Evolutionary conservation across 345 rosid genomes (phyloP).

Genomic region (Populus euphratica): DNA sequence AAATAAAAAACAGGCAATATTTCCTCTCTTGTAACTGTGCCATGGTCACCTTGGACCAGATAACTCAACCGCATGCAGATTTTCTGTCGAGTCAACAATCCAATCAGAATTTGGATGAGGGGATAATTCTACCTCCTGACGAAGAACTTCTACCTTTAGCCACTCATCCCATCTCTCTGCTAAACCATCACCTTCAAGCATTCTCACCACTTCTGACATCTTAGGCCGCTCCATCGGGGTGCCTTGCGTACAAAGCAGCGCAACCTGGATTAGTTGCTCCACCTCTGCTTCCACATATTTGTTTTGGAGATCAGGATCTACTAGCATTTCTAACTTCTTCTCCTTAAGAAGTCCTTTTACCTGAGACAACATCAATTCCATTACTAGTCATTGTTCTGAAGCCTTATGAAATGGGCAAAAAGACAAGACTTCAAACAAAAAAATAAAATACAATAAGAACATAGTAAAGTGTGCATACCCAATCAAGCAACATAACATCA

Average conservation of each 20-base stretch:
- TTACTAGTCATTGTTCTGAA: too few relatives aligned
- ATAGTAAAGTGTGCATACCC: slow-evolving; percentile 47
- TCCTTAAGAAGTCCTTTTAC: slow-evolving; percentile 94
- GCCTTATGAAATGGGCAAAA: neutral
- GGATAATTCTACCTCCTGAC: slow-evolving; percentile 73
- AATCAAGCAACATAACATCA: slow-evolving; percentile 94
- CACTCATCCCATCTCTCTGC: slow-evolving; percentile 95
- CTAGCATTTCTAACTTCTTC: slow-evolving; percentile 87
- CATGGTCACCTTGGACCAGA: slow-evolving; percentile 83
- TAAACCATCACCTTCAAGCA: slow-evolving; percentile 95
- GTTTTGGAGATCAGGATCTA: slow-evolving; percentile 83
- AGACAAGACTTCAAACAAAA: neutral
- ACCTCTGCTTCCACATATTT: slow-evolving; percentile 72
- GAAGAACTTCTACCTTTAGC: slow-evolving; percentile 89
- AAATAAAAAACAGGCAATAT: slow-evolving; percentile 19
- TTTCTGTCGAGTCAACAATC: slow-evolving; percentile 87
- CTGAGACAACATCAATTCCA: slow-evolving; percentile 31
- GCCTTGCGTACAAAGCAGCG: slow-evolving; percentile 88
- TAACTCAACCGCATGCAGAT: slow-evolving; percentile 85
- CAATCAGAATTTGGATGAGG: slow-evolving; percentile 78
- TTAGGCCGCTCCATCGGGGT: slow-evolving; percentile 89
- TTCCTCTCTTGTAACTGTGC: slow-evolving; percentile 31
- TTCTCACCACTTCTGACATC: slow-evolving; percentile 93
- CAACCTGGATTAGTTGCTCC: slow-evolving; percentile 92
- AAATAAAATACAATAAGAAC: neutral